phyloP scores from a whole-genome alignment of 2,329 filamentous ascomycete species.

The Xylaria sp. region DNA sequence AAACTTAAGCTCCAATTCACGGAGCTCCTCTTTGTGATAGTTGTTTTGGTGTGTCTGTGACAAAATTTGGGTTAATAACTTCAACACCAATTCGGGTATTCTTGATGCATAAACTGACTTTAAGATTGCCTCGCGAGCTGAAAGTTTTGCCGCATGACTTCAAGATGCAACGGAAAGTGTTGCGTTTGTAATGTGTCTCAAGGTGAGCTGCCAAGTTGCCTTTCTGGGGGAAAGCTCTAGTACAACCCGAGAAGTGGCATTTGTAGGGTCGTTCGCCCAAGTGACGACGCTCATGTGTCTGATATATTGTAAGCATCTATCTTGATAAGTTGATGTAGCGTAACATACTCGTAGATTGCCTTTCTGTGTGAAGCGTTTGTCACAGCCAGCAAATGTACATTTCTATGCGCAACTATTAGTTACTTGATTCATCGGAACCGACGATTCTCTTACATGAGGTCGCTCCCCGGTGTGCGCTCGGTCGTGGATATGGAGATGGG shows the following conservation, averaged over 20 bases:
- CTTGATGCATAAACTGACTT: constrained; percentile 64
- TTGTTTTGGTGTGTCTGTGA: constrained; percentile 80
- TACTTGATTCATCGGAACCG: background rate
- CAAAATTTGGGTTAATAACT: constrained; percentile 16
- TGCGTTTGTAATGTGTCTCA: constrained; percentile 80
- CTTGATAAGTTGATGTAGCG: background rate
- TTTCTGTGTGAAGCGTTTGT: constrained; percentile 84
- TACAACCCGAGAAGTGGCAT: constrained; percentile 68
- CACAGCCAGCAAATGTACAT: constrained; percentile 56
- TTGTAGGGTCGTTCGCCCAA: constrained; percentile 86
- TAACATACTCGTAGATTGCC: constrained; percentile 84
- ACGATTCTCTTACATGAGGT: constrained; percentile 76
- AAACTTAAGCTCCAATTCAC: constrained; percentile 77
- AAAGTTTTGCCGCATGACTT: constrained; percentile 89
- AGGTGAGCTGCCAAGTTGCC: constrained; percentile 88
- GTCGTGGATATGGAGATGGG: constrained; percentile 89
- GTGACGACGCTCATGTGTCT: constrained; percentile 89
- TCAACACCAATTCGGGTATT: background rate
- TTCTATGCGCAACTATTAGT: constrained; percentile 34
- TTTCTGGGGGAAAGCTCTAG: constrained; percentile 84
- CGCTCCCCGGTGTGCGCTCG: constrained; percentile 90
- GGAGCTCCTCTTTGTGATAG: constrained; percentile 82
- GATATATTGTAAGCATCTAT: constrained; percentile 32
- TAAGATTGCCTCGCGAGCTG: constrained; percentile 90
- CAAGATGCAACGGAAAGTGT: constrained; percentile 83